Percentiles rank a stretch among this genome's conserved stretches.
Evolutionary conservation across 2,329 filamentous ascomycete species (phyloP).

Genomic region (Talaromyces sp.): DNA sequence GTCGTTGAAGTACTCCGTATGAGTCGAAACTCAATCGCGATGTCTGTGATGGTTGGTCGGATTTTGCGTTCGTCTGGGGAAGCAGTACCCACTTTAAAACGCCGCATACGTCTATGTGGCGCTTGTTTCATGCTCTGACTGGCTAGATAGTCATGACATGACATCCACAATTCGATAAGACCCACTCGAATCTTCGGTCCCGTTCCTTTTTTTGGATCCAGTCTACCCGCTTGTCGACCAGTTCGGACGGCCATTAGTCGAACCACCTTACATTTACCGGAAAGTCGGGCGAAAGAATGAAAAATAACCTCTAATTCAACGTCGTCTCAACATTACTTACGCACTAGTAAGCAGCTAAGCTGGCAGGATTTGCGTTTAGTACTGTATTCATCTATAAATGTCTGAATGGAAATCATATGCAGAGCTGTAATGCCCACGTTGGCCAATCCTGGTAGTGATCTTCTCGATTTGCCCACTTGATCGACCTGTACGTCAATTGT

Average conservation of each 20-base stretch:
- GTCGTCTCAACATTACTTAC: neutral
- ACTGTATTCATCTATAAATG: neutral
- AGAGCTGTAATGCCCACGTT: neutral
- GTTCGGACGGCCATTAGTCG: neutral
- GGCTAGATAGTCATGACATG: neutral
- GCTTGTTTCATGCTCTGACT: neutral
- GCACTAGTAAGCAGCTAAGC: neutral
- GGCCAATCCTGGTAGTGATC: neutral
- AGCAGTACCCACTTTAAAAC: neutral
- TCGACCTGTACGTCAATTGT: neutral
- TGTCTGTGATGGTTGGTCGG: neutral
- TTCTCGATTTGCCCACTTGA: constrained; percentile 1
- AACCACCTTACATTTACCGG: neutral
- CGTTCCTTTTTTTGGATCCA: neutral
- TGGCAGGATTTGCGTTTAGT: neutral
- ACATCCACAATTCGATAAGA: neutral
- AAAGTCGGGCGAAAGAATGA: neutral
- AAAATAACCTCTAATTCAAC: constrained; percentile 10
- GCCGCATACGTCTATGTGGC: constrained; percentile 11
- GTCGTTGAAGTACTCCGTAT: neutral
- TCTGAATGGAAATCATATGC: neutral
- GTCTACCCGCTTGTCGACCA: neutral
- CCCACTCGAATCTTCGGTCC: neutral
- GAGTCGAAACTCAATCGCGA: constrained; percentile 5
- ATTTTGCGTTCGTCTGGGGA: neutral